phyloP scores from a whole-genome alignment of 495 filamentous ascomycete genomes.

The Penicillium diatomitis region DNA sequence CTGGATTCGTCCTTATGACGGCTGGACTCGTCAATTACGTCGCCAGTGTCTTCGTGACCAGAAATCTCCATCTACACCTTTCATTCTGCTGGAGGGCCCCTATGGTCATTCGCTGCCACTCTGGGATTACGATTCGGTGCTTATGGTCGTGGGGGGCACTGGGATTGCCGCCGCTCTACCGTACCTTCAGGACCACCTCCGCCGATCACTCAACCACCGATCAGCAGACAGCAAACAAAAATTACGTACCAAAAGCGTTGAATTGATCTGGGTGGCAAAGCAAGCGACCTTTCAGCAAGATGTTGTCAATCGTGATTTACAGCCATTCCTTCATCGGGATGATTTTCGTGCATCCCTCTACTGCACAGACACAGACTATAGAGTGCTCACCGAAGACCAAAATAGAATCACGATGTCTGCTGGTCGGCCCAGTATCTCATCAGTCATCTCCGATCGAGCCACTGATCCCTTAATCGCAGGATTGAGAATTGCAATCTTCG shows the following conservation, averaged over 20 bases:
- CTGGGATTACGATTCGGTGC: conserved; percentile 39
- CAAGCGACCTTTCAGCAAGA: conserved; percentile 27
- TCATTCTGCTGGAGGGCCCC: conserved; percentile 47
- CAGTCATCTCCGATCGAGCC: conserved; percentile 23
- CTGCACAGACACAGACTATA: conserved; percentile 9
- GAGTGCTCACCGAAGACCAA: too few species aligned
- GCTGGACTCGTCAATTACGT: conserved; percentile 40
- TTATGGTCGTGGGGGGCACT: conserved; percentile 52
- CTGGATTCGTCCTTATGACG: conserved; percentile 40
- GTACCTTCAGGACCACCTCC: conserved; percentile 37
- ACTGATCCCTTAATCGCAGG: conserved; percentile 17
- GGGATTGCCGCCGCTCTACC: conserved; percentile 49
- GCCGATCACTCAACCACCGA: conserved; percentile 6
- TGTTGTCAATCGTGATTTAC: conserved; percentile 21
- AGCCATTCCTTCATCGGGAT: conserved; percentile 15
- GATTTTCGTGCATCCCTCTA: conserved; percentile 34
- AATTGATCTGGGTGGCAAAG: conserved; percentile 35
- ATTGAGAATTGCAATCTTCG: conserved; percentile 30
- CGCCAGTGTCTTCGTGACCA: conserved; percentile 21
- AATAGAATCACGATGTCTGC: conserved; percentile 6
- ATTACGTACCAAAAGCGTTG: conserved; percentile 19
- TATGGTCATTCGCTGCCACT: conserved; percentile 45
- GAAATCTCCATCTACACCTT: conserved; percentile 7
- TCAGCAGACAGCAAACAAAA: conserved; percentile 2
- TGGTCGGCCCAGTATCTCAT: conserved; percentile 25